Evolutionary conservation across 768 basidiomycete genomes (phyloP).

Genomic region (Ramaria sp.): DNA sequence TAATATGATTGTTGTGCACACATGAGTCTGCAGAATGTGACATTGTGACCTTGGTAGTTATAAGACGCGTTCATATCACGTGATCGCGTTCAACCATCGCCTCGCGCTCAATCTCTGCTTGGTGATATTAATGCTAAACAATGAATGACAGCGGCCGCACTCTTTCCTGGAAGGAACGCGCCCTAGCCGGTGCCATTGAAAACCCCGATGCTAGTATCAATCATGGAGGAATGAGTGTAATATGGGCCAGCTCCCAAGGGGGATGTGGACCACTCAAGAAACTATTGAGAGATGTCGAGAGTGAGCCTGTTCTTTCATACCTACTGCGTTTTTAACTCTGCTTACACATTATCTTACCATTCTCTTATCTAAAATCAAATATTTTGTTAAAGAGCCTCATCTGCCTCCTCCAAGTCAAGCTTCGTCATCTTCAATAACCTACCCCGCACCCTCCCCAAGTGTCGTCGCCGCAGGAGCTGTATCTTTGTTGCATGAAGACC

Average conservation of each 20-base stretch:
- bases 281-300: conserved; percentile 8
- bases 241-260: conserved; percentile 9
- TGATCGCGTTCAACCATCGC: background rate
- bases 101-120: background rate
- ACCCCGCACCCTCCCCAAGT: background rate
- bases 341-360: background rate
- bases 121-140: background rate
- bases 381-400: background rate
- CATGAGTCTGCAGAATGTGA: too few species aligned
- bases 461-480: background rate
- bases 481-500: background rate
- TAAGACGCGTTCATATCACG: background rate
- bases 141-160: background rate
- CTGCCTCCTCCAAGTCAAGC: background rate
- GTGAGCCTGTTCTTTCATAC: background rate
- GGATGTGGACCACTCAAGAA: conserved; percentile 4
- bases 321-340: background rate
- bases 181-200: background rate
- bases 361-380: background rate
- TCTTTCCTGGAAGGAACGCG: background rate
- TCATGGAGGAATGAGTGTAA: background rate
- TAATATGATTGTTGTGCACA: too few species aligned
- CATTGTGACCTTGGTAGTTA: background rate
- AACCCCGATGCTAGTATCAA: background rate
- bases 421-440: background rate